Base-by-base conservation (phyloP, 305 asterid species). In the Vinca major region DNA sequence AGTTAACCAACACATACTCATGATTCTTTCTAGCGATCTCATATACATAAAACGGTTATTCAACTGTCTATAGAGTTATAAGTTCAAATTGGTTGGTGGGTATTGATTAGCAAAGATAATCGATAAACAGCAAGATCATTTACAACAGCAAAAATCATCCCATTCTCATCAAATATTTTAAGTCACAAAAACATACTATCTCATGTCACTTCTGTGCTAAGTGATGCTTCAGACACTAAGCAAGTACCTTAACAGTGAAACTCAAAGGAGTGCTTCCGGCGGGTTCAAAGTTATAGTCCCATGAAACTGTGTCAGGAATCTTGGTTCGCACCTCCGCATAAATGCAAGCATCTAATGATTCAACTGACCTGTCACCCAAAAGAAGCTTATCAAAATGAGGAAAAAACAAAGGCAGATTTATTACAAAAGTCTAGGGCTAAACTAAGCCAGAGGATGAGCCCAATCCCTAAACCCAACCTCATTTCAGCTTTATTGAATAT, bases 271-370 rank as follows among this genome's bases (percentile, higher is more conserved):
- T 86, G 78, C 81, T 89, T 85, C 95, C 97, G 70, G 94, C 90
- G 76, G 94, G 86, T 79, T 90, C 98, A 79, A 93, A 93, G 86
- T 90, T 90, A 80, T 86, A 90, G 83, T 89, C 97, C 98, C 97
- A 90, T 63, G 94, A 87, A 70, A 88, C 83, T 20, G 98, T 88
- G 76, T 90, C 98, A 9, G 96, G 95, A 57, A 88, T 90, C 86
- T 91, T 81, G 68, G 97, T 93, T 76, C 94, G 86, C 53, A 93
- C 80, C 81, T 90, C 96, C 49, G 94, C 97, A 72, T 87, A 88
- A 66, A 88, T 87, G 85, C 96, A 87, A 74, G 93, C 80, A 62
- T 85, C 84, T 56, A 83, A 79, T 63, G 95, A 82, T 83, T 90
- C 98, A 74, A 88, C 85, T 76, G 97, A 87, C 72, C 97, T 92